Base-by-base conservation (phyloP, 2,329 filamentous ascomycete species). In the Rugonectria rugulosa region DNA sequence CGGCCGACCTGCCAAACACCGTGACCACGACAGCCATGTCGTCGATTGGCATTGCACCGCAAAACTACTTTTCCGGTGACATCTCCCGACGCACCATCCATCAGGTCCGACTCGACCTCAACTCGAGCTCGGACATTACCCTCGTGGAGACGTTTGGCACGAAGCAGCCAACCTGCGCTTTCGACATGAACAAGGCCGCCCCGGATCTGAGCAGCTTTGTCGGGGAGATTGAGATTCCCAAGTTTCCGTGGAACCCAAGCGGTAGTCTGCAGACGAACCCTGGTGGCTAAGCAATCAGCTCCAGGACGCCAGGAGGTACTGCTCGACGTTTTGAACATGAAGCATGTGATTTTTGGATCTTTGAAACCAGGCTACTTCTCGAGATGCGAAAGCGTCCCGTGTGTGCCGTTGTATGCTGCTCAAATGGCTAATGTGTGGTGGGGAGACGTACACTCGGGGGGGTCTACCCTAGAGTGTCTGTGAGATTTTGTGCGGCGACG, bases 181-280 rank as follows among this genome's bases (percentile, higher is more conserved):
- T 46, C 3, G 46, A 62, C 7, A 56, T 62, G 59, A 34, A 19
- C 3, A 53, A 21, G 1, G 19, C 3, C 2, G 42, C 55, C 6
- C 59, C 59, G 4, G 41, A 62, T 1, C 37, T 61, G 1, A 31
- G 44, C 11, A 59, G 10, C 4, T 62, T 62, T 26, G 59, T 62
- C 3, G 59, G 59, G 1, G 59, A 62, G 21, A 47, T 62, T 10
- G 12, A 59, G 24, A 62, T 62, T 6, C 50, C 59, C 0, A 62
- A 62, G 34, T 62, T 62, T 11, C 59, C 59, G 0, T 62, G 43
- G 12, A 62, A 62, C 7, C 59, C 59, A 1, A 62, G 59, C 32
- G 59, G 59, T 11, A 62, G 59, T 19, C 43, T 62, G 4, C 59
- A 62, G 34, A 62, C 59, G 2, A 62, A 62, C 21, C 59, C 59